Percentiles rank a stretch among this genome's conserved stretches.
phyloP scores from a whole-genome alignment of 768 basidiomycete genomes.

The Mycena maculata region DNA sequence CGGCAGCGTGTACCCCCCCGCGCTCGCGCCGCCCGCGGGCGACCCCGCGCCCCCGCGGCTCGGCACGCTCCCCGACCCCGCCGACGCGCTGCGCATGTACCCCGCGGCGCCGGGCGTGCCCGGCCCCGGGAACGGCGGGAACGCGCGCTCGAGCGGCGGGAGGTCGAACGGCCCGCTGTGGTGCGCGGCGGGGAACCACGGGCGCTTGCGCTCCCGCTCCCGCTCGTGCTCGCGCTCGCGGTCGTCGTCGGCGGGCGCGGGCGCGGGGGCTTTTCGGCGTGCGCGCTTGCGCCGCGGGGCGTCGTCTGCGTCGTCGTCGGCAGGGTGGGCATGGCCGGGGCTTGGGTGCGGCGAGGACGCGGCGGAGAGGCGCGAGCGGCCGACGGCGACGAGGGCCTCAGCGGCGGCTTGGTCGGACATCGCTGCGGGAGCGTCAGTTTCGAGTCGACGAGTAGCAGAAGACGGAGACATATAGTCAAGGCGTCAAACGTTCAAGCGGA shows the following conservation, averaged over 20 bases:
- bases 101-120: constrained; percentile 17
- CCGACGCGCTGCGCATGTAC: constrained; percentile 47
- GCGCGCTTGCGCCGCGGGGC: constrained; percentile 71
- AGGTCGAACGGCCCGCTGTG: constrained; percentile 47
- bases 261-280: constrained; percentile 51
- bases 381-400: constrained; percentile 88
- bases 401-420: constrained; percentile 91
- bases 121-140: constrained; percentile 10
- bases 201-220: constrained; percentile 40
- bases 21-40: constrained; percentile 19
- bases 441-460: too few relatives aligned
- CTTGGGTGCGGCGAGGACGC: constrained; percentile 33
- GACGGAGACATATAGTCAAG: too few relatives aligned
- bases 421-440: constrained; percentile 40
- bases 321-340: constrained; percentile 41
- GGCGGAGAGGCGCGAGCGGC: constrained; percentile 52
- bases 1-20: constrained; percentile 21
- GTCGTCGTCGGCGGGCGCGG: constrained; percentile 37
- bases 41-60: constrained; percentile 31
- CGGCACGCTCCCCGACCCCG: constrained; percentile 21
- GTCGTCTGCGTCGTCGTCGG: constrained; percentile 57
- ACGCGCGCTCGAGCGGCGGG: constrained; percentile 32
- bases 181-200: constrained; percentile 42
- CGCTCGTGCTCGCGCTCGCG: constrained; percentile 40
- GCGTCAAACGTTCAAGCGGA: too few relatives aligned